Conservation (phyloP, 106 monocot species). For the Posidonia australis region DNA sequence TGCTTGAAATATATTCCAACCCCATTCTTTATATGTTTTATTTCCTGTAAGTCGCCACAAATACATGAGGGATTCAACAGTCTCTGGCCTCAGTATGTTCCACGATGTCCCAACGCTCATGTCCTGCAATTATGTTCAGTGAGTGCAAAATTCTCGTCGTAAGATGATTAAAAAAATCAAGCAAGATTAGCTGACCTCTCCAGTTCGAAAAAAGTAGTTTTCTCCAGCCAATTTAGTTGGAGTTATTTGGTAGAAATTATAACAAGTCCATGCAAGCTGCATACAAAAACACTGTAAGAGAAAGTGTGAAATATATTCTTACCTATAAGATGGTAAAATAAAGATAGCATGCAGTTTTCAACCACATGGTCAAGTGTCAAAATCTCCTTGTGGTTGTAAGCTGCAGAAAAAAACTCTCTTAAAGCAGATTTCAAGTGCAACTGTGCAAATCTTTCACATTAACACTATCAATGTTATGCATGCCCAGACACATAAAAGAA, state of each 20-base stretch:
- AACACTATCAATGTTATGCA: no score
- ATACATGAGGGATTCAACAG: slow-evolving; percentile 82
- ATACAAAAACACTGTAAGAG: neutral
- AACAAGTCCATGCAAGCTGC: slow-evolving; percentile 87
- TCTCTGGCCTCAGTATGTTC: slow-evolving; percentile 98
- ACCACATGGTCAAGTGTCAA: no score
- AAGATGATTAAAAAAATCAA: neutral
- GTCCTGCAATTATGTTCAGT: slow-evolving; percentile 40
- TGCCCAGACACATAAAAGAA: no score
- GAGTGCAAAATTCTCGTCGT: neutral
- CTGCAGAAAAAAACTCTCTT: no score
- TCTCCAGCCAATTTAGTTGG: slow-evolving; percentile 95
- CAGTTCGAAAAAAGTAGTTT: slow-evolving; percentile 66
- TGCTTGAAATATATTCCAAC: slow-evolving; percentile 98
- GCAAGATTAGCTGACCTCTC: slow-evolving; percentile 23
- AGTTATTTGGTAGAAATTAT: slow-evolving; percentile 91
- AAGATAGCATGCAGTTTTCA: no score
- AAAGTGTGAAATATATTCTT: neutral
- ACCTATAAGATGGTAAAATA: no score
- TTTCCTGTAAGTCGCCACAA: slow-evolving; percentile 85
- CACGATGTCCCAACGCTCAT: slow-evolving; percentile 94
- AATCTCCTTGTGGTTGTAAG: no score
- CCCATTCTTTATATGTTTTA: slow-evolving; percentile 96
- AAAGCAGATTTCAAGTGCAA: no score
- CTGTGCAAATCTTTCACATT: no score